Evolutionary conservation across 257 asterid species (phyloP), one percentile per base, ranked within the genome.

Genomic region (Scutellaria galericulata): DNA sequence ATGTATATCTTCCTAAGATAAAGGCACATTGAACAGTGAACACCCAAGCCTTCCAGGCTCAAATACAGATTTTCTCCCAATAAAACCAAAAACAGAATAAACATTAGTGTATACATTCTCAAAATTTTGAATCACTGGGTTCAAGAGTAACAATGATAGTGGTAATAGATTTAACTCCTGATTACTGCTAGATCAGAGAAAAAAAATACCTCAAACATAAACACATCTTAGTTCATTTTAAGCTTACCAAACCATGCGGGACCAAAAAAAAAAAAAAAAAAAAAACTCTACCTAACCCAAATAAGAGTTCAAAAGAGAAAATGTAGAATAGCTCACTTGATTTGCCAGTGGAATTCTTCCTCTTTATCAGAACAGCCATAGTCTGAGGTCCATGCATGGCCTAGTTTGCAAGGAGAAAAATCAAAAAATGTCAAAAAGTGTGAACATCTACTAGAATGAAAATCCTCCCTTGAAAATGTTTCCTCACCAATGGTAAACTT

Each of bases 311-410:
- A 50, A 51, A 13, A 46, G 73, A 46, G 7, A 10, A 58, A 12
- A 13, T 39, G 71, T 54, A 63, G 64, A 71, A 56, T 41, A 73
- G 79, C 96, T 86, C 79, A 94, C 98, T 86, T 87, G 74, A 88
- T 84, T 79, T 86, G 90, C 96, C 97, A 92, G 46, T 81, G 83
- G 74, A 95, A 95, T 80, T 92, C 99, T 78, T 92, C 97, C 80
- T 88, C 96, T 41, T 87, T 88, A 24, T 92, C 98, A 9, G 99
- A 85, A 82, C 97, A 95, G n/a, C 99, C 99, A 79, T 64, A 92
- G 78, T 95, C 99, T 54, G 97, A 92, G 44, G 93, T 92, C 99
- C 98, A 95, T 74, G 99, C 98, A 87, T 95, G 97, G 45, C 99
- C 99, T 95, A 69, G 20, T 59, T 77, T 41, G 39, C 37, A 44